phyloP scores from a whole-genome alignment of 2,329 filamentous ascomycete species.

The Colletotrichum sp. region DNA sequence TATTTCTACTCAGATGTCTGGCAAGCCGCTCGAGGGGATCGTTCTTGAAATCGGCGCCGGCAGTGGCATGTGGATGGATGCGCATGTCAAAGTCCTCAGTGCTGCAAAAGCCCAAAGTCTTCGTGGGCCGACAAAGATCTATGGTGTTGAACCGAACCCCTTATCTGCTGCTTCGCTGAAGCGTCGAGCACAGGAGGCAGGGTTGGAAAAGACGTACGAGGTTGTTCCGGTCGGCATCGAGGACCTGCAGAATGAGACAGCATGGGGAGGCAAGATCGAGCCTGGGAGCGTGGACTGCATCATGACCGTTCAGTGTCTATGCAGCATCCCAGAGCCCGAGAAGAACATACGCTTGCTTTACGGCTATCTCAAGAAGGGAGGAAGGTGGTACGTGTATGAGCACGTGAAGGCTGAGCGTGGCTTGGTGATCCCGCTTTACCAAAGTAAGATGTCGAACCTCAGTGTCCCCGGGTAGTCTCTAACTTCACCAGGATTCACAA shows the following conservation, averaged over 20 bases:
- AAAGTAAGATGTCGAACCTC: constrained; percentile 35
- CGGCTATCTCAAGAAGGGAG: constrained; percentile 53
- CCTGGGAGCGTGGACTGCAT: constrained; percentile 51
- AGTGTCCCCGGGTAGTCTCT: not conserved
- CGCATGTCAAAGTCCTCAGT: constrained; percentile 41
- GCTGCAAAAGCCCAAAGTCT: not conserved
- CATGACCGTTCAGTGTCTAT: constrained; percentile 57
- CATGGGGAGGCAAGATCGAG: constrained; percentile 39
- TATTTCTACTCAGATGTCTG: constrained; percentile 20
- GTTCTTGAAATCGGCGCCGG: constrained; percentile 69
- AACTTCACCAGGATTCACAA: constrained; percentile 36
- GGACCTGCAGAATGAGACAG: constrained; percentile 39
- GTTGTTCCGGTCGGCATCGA: constrained; percentile 61
- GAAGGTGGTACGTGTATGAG: constrained; percentile 58
- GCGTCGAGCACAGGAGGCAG: constrained; percentile 43
- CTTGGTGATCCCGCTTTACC: constrained; percentile 41
- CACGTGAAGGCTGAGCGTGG: constrained; percentile 44
- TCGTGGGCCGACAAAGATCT: constrained; percentile 45
- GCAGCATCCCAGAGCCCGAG: constrained; percentile 56
- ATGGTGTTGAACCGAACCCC: constrained; percentile 68
- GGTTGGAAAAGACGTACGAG: constrained; percentile 54
- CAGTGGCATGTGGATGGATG: constrained; percentile 62
- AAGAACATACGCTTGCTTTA: constrained; percentile 51
- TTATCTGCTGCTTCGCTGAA: constrained; percentile 45
- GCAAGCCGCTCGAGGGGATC: constrained; percentile 48